Evolutionary conservation across 2,329 filamentous ascomycete species (phyloP), one percentile per base, ranked within the genome.

Genomic region (Colletotrichum tanaceti): DNA sequence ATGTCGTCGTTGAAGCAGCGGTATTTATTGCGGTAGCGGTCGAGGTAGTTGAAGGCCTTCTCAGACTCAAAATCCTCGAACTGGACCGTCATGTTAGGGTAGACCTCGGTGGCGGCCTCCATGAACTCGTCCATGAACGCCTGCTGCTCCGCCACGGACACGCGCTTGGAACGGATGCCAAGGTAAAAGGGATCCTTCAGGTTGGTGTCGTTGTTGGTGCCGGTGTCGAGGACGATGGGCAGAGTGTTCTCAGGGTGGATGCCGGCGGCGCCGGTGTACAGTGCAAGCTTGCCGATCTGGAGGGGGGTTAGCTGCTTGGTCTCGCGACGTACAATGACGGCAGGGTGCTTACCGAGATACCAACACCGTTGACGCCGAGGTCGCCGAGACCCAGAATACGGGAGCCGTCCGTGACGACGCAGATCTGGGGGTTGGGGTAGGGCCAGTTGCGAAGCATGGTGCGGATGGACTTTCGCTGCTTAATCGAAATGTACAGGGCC

Each of bases 1-100:
- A 99, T 96, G 78, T 99, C 95, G 77, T 98, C 96, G 80, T 98
- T 98, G 89, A 99, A 99, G 86, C 93, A 97, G 80, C 93, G 94
- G 85, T 97, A 95, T 72, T 86, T 88, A 78, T 94, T 86, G 74
- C 93, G 91, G 83, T 98, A 98, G 70, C 93, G 89, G 78, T 96
- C 92, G 47, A 98, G 88, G 76, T 97, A 95, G 71, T 92, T 91
- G 87, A 98, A 99, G 54, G 96, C 95, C 81, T 90, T 90, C 74
- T 89, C 86, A 76, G 95, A 97, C 85, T 98, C 97, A 81, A 97
- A 98, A 78, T 98, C 96, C 80, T 98, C 95, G 75, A 97, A 98
- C 79, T 98, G 96, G 71, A 98, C 93, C 53, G 91, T 80, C 88
- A 86, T 90, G 16, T 86, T 81, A 35, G 87, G 88, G 79, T 82